These are phyloP conservation scores for Diaporthe vexans DNA, from an alignment of 2,329 filamentous ascomycete species.

Conservation along the genomic window DNA sequence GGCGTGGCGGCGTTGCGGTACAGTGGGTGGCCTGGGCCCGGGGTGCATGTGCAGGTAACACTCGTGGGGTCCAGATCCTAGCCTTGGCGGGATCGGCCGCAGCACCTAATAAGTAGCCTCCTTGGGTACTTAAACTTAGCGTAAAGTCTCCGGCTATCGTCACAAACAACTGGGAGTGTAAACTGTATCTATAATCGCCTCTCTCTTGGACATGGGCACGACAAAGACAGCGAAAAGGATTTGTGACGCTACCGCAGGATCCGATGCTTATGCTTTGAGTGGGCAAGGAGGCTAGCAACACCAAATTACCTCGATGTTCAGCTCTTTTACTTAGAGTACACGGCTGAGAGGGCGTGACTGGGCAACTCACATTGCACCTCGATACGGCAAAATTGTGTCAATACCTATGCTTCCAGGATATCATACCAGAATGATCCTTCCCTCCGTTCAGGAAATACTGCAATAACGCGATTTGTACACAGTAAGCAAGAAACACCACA, in stretches of 20 bases:
- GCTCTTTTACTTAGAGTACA: no score
- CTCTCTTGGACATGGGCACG: neutral
- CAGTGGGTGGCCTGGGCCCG: constrained; percentile 1
- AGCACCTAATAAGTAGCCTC: neutral
- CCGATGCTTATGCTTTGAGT: no score
- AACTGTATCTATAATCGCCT: neutral
- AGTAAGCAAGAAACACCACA: constrained; percentile 32
- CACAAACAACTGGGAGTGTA: neutral
- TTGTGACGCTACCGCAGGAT: neutral
- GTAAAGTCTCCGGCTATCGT: neutral
- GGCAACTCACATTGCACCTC: neutral
- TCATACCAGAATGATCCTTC: constrained; percentile 24
- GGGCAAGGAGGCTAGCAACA: neutral
- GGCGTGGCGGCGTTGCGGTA: neutral
- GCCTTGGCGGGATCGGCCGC: constrained; percentile 26
- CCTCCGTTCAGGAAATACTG: constrained; percentile 13
- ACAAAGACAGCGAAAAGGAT: neutral
- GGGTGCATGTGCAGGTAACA: constrained; percentile 17
- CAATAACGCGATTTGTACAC: constrained; percentile 11
- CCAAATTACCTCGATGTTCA: no score
- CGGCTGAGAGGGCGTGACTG: neutral
- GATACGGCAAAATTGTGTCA: constrained; percentile 4
- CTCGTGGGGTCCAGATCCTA: neutral
- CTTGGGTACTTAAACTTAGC: no score
- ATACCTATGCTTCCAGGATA: constrained; percentile 26